Conservation (phyloP, 2,329 filamentous ascomycete genomes). For the Penicillium paneum region DNA sequence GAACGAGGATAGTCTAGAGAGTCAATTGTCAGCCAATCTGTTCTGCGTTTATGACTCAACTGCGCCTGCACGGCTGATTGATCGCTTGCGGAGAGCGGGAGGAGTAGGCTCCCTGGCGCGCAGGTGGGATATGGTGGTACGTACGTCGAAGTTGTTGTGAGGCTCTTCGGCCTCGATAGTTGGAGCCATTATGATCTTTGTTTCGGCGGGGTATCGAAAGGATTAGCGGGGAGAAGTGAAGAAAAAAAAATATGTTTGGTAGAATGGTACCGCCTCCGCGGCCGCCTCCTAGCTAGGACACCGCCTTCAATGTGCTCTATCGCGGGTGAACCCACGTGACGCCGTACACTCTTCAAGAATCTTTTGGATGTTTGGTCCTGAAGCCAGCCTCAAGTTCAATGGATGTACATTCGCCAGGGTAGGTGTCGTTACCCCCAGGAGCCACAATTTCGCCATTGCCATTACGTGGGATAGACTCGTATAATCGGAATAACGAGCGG, state of each 20-base stretch:
- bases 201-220: background rate
- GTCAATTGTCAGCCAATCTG: constrained; percentile 7
- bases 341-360: no score
- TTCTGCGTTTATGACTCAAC: background rate
- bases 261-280: background rate
- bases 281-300: background rate
- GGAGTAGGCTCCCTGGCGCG: background rate
- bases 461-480: no score
- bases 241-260: constrained; percentile 12
- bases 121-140: constrained; percentile 6
- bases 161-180: constrained; percentile 15
- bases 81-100: constrained; percentile 7
- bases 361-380: no score
- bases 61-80: background rate
- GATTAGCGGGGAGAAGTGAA: constrained; percentile 8
- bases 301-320: background rate
- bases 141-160: constrained; percentile 24
- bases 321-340: no score
- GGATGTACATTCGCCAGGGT: no score
- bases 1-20: constrained; percentile 12
- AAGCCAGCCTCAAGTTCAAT: no score
- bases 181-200: constrained; percentile 14
- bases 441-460: no score
- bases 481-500: no score
- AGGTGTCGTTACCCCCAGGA: no score